Percentiles rank a stretch among this genome's conserved stretches.
Conservation (phyloP, 192 early-diverging fungal genomes). For the Phlyctochytrium arcticum region DNA sequence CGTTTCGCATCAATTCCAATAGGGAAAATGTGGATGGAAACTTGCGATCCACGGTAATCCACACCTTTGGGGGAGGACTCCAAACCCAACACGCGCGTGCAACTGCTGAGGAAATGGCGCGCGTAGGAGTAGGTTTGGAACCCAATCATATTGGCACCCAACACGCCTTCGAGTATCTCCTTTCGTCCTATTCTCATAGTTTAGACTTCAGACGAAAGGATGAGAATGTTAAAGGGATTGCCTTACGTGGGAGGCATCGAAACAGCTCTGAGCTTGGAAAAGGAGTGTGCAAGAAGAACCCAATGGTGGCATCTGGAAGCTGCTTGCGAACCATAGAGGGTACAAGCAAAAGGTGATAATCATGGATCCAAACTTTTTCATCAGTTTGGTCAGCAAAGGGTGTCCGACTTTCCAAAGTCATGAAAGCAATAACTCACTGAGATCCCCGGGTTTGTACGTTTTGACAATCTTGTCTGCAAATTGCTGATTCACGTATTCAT, state of each 20-base stretch:
- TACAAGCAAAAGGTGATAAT: constrained; percentile 52
- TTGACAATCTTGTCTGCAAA: constrained; percentile 71
- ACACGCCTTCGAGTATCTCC: constrained; percentile 79
- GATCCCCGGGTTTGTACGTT: constrained; percentile 72
- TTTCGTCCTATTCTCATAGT: constrained; percentile 51
- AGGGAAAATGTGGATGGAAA: constrained; percentile 86
- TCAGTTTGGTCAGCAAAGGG: too few species aligned
- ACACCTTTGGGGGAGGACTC: constrained; percentile 90
- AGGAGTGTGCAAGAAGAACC: constrained; percentile 57
- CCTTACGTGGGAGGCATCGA: constrained; percentile 54
- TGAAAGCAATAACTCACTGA: constrained; percentile 69
- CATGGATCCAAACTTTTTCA: constrained; percentile 62
- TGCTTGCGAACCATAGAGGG: constrained; percentile 41
- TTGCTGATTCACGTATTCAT: constrained; percentile 72
- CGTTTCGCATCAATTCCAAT: constrained; percentile 92
- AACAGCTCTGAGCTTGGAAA: constrained; percentile 60
- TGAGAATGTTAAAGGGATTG: not conserved
- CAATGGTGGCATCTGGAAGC: constrained; percentile 44
- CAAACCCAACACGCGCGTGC: constrained; percentile 89
- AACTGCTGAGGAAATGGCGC: constrained; percentile 84
- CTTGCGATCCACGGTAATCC: constrained; percentile 71
- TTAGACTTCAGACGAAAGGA: constrained; percentile 1
- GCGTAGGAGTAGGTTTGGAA: constrained; percentile 98
- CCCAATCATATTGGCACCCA: constrained; percentile 89
- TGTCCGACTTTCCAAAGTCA: too few species aligned